A percentile compares a stretch with the other conserved stretches of the same genome.
These are phyloP conservation scores for Naumovozyma baii DNA, from an alignment of 805 yeast genomes.

Conservation along the genomic window DNA sequence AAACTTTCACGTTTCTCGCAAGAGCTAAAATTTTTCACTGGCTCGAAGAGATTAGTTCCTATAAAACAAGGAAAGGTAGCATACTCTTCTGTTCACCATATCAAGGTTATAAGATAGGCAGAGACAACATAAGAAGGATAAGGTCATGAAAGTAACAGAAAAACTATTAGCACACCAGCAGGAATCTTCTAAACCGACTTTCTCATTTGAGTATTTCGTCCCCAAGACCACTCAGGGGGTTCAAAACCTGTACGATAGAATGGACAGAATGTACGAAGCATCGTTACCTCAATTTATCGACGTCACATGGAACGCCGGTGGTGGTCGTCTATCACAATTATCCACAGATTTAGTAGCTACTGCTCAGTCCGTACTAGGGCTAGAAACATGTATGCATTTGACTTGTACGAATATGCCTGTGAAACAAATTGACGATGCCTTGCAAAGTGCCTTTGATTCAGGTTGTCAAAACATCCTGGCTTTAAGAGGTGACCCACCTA, in stretches of 20 bases:
- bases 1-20: too few relatives aligned
- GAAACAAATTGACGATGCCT: conserved; percentile 71
- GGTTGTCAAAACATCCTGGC: conserved; percentile 96
- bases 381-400: conserved; percentile 96
- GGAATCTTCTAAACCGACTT: conserved; percentile 46
- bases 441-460: conserved; percentile 72
- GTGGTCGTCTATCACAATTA: conserved; percentile 58
- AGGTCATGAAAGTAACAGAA: conserved; percentile 37
- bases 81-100: too few relatives aligned
- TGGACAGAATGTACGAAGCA: conserved; percentile 93
- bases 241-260: conserved; percentile 88
- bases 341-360: conserved; percentile 90
- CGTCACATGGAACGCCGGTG: conserved; percentile 98
- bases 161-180: conserved; percentile 30
- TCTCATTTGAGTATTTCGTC: conserved; percentile 92
- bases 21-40: too few relatives aligned
- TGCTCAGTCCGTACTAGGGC: conserved; percentile 78
- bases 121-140: too few relatives aligned
- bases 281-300: conserved; percentile 82
- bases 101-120: too few relatives aligned
- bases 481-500: conserved; percentile 90
- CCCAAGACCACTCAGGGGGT: conserved; percentile 97
- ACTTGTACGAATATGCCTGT: conserved; percentile 94
- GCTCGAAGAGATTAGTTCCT: too few relatives aligned
- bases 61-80: too few relatives aligned